phyloP scores from a whole-genome alignment of 331 rosid species.

The Malus hybrid region DNA sequence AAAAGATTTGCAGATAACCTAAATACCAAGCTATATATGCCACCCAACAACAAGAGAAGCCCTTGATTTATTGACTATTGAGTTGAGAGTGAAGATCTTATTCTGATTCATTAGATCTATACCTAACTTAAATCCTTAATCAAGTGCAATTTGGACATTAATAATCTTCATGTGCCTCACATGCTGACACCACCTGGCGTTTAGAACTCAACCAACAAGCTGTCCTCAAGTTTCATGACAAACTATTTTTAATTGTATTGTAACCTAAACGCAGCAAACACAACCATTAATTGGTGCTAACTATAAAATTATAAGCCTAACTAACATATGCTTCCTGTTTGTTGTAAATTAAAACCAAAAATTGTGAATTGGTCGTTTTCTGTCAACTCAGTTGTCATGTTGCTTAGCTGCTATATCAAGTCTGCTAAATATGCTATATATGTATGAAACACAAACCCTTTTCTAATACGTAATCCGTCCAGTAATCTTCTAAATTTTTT shows the following conservation, averaged over 20 bases:
- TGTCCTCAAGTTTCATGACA: slow-evolving; percentile 1
- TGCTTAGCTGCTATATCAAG: neutral
- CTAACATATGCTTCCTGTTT: too few species aligned
- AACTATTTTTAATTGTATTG: neutral
- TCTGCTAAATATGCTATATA: neutral
- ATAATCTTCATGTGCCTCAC: slow-evolving; percentile 28
- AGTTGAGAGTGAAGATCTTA: neutral
- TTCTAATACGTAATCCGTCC: neutral
- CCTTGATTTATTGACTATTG: neutral
- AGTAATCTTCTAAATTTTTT: too few species aligned
- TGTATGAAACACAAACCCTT: neutral
- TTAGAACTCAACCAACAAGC: neutral
- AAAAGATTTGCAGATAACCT: neutral
- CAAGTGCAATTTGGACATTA: slow-evolving; percentile 6
- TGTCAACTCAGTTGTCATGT: neutral
- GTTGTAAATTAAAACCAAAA: neutral
- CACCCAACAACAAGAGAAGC: neutral
- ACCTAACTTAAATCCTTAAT: neutral
- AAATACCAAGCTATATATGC: neutral
- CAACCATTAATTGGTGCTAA: too few species aligned
- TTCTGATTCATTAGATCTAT: neutral
- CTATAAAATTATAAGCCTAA: too few species aligned
- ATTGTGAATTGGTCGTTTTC: neutral
- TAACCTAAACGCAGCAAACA: too few species aligned
- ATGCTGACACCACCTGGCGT: slow-evolving; percentile 6